Evolutionary conservation across 2,329 filamentous ascomycete genomes (phyloP).

Genomic region (Colletotrichum gloeosporioides): DNA sequence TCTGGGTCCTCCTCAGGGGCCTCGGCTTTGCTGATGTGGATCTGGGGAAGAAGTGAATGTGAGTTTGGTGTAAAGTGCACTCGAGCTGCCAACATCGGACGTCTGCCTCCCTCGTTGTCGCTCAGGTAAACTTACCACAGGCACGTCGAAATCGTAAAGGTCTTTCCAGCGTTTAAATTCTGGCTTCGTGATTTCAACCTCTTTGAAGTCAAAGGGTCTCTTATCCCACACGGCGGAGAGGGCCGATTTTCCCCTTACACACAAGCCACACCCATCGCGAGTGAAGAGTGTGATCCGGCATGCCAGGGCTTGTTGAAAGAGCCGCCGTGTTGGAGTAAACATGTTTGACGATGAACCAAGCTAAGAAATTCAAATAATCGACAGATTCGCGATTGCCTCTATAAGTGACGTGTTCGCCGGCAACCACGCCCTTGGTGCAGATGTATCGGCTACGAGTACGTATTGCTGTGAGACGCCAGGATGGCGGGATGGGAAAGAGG

Average conservation of each 20-base stretch:
- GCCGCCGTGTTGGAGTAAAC: constrained; percentile 50
- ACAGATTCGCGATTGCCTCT: neutral
- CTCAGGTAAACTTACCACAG: constrained; percentile 63
- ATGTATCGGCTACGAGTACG: neutral
- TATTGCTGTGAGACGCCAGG: neutral
- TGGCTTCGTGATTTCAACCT: constrained; percentile 72
- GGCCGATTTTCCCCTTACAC: constrained; percentile 69
- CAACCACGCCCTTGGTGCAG: neutral
- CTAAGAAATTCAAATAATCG: neutral
- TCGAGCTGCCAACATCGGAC: neutral
- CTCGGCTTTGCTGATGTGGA: constrained; percentile 65
- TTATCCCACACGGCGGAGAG: constrained; percentile 72
- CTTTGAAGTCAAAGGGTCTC: constrained; percentile 70
- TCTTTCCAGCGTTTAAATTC: constrained; percentile 71
- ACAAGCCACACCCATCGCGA: constrained; percentile 74
- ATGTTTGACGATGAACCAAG: constrained; percentile 39
- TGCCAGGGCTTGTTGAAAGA: constrained; percentile 47
- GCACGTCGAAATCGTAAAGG: constrained; percentile 82
- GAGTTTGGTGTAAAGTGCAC: neutral
- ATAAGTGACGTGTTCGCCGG: neutral
- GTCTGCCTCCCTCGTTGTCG: neutral
- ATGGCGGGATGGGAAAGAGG: neutral
- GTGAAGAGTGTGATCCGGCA: constrained; percentile 79
- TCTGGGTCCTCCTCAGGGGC: constrained; percentile 57
- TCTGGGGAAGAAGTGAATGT: constrained; percentile 39